Percentiles rank a stretch among this genome's conserved stretches.
phyloP scores from a whole-genome alignment of 2,329 filamentous ascomycete genomes.

The Trichophyton benhamiae region DNA sequence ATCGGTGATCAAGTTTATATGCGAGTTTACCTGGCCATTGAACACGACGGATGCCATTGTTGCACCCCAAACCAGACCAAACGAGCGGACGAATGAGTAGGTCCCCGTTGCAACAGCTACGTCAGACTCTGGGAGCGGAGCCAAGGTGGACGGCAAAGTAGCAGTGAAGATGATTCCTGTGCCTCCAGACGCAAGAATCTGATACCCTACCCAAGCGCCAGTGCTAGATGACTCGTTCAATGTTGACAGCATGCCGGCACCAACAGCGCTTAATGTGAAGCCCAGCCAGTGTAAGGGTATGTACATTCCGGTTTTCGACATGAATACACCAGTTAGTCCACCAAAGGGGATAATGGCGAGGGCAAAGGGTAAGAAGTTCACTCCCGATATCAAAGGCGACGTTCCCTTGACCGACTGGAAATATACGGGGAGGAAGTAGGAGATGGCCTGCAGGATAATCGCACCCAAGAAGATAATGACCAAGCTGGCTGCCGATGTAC shows the following conservation, averaged over 20 bases:
- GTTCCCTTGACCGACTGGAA: constrained; percentile 5
- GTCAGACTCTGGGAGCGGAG: constrained; percentile 21
- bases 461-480: constrained; percentile 1
- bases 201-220: constrained; percentile 33
- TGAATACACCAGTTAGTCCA: constrained; percentile 18
- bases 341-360: constrained; percentile 15
- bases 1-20: constrained; percentile 8
- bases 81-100: constrained; percentile 22
- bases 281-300: constrained; percentile 25
- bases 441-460: neutral
- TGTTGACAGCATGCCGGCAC: constrained; percentile 32
- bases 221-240: constrained; percentile 28
- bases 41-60: constrained; percentile 23
- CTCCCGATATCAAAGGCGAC: constrained; percentile 3
- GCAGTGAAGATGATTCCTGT: constrained; percentile 33
- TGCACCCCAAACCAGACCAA: constrained; percentile 24
- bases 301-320: constrained; percentile 22
- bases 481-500: neutral
- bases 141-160: constrained; percentile 36
- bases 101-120: constrained; percentile 18
- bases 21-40: constrained; percentile 17
- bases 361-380: constrained; percentile 8
- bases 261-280: constrained; percentile 30
- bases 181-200: constrained; percentile 32
- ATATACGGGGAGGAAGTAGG: constrained; percentile 9